phyloP scores from a whole-genome alignment of 345 rosid genomes.

The Bruguiera gymnorhiza region DNA sequence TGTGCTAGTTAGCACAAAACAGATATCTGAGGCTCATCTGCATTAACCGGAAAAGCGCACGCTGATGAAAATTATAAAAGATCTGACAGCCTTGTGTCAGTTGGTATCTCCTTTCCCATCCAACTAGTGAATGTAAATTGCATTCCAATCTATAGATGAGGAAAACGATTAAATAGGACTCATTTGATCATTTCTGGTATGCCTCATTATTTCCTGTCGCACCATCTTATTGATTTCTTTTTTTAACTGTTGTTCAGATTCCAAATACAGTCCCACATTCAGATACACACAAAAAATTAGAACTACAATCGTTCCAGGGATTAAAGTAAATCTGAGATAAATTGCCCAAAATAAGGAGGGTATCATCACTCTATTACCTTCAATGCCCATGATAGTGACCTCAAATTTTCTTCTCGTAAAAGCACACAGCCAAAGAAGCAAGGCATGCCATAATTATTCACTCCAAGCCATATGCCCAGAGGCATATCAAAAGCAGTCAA shows the following conservation, averaged over 20 bases:
- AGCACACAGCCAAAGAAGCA: slow-evolving; percentile 96
- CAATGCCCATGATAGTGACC: slow-evolving; percentile 88
- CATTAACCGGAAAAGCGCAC: background rate
- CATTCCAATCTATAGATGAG: no score
- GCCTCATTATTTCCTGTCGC: background rate
- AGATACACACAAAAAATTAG: background rate
- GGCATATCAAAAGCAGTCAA: slow-evolving; percentile 92
- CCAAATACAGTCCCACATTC: background rate
- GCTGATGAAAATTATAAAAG: background rate
- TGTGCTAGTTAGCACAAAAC: background rate
- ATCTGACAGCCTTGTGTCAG: background rate
- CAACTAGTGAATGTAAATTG: background rate
- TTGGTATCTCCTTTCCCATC: background rate
- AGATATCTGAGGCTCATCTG: background rate
- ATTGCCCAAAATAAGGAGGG: slow-evolving; percentile 1
- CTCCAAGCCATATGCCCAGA: slow-evolving; percentile 93
- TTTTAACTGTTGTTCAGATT: background rate
- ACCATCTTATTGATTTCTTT: background rate
- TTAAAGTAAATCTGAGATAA: background rate
- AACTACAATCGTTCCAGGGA: background rate
- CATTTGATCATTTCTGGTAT: background rate
- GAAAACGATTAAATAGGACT: background rate
- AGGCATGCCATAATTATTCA: slow-evolving; percentile 93
- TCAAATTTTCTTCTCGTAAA: slow-evolving; percentile 69
- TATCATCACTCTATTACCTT: slow-evolving; percentile 54